Percentiles rank a stretch among this genome's conserved stretches.
phyloP scores from a whole-genome alignment of 2,329 filamentous ascomycete genomes.

The Monosporascus sp. region DNA sequence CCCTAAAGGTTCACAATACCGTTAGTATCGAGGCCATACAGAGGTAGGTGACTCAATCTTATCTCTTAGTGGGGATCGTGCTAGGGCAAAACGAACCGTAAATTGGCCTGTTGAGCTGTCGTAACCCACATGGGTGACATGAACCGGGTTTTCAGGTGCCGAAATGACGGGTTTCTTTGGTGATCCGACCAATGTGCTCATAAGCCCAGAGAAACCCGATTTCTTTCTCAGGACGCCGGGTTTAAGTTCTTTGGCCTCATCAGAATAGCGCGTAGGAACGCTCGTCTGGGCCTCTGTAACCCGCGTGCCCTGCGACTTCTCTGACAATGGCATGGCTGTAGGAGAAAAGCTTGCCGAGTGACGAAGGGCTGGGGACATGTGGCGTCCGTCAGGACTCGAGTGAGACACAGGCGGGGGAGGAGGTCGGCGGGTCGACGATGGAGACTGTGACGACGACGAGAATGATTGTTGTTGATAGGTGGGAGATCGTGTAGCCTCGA shows the following conservation, averaged over 20 bases:
- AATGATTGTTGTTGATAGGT: constrained; percentile 14
- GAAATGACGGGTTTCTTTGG: constrained; percentile 91
- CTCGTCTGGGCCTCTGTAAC: constrained; percentile 40
- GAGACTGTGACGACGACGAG: constrained; percentile 1
- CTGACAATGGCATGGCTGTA: constrained; percentile 43
- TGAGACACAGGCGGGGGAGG: constrained; percentile 29
- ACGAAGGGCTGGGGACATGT: constrained; percentile 52
- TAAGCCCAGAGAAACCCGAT: constrained; percentile 80
- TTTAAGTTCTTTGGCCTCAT: constrained; percentile 64
- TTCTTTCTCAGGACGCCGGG: constrained; percentile 67
- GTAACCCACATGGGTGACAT: constrained; percentile 96
- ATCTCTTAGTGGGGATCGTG: constrained; percentile 1
- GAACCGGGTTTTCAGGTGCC: constrained; percentile 94
- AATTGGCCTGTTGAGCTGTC: constrained; percentile 96
- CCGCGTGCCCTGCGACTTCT: constrained; percentile 36
- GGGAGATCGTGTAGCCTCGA: constrained; percentile 46
- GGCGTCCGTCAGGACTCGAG: constrained; percentile 48
- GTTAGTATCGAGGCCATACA: constrained; percentile 1
- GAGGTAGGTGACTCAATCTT: constrained; percentile 1
- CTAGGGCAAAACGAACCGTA: constrained; percentile 58
- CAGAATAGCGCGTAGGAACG: constrained; percentile 69
- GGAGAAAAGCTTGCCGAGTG: constrained; percentile 61
- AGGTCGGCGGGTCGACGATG: constrained; percentile 20
- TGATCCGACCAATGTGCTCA: constrained; percentile 77
- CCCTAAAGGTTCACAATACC: constrained; percentile 50